A percentile compares a stretch with the other conserved stretches of the same genome.
These are phyloP conservation scores for Aureobasidium lini DNA, from an alignment of 2,329 filamentous ascomycete genomes.

Conservation along the genomic window DNA sequence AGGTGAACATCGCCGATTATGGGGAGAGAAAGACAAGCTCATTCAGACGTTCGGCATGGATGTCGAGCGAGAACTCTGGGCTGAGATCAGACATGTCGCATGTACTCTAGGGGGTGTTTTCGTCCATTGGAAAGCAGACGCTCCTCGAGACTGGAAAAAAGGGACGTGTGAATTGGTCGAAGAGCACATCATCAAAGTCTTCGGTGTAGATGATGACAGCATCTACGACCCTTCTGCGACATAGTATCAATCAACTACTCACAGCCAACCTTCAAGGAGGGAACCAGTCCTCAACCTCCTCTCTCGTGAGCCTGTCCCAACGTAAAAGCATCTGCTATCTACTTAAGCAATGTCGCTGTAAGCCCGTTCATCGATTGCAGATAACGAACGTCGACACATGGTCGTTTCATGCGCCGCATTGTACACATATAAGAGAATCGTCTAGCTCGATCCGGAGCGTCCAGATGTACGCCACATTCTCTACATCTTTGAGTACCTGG, in stretches of 20 bases:
- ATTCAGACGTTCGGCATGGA: slow-evolving; percentile 21
- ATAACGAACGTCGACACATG: not conserved
- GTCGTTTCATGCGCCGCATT: not conserved
- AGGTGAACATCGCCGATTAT: slow-evolving; percentile 19
- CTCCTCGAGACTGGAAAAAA: not conserved
- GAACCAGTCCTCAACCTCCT: too few species aligned
- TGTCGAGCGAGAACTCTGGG: slow-evolving; percentile 22
- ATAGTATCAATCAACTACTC: not conserved
- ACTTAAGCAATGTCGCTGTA: too few species aligned
- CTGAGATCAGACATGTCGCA: slow-evolving; percentile 18
- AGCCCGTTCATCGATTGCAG: too few species aligned
- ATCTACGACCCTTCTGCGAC: not conserved
- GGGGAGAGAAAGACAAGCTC: slow-evolving; percentile 19
- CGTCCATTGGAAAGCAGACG: slow-evolving; percentile 17
- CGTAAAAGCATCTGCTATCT: too few species aligned
- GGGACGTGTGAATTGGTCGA: slow-evolving; percentile 12
- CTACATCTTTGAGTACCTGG: not conserved
- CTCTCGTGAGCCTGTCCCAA: too few species aligned
- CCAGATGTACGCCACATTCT: not conserved
- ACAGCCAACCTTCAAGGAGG: too few species aligned
- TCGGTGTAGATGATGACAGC: not conserved
- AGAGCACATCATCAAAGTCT: slow-evolving; percentile 11
- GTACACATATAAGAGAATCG: not conserved
- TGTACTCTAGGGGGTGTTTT: slow-evolving; percentile 19
- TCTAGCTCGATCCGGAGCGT: not conserved